A percentile compares a stretch with the other conserved stretches of the same genome.
phyloP scores from a whole-genome alignment of 2,329 filamentous ascomycete species.

The Paecilomyces sp. region DNA sequence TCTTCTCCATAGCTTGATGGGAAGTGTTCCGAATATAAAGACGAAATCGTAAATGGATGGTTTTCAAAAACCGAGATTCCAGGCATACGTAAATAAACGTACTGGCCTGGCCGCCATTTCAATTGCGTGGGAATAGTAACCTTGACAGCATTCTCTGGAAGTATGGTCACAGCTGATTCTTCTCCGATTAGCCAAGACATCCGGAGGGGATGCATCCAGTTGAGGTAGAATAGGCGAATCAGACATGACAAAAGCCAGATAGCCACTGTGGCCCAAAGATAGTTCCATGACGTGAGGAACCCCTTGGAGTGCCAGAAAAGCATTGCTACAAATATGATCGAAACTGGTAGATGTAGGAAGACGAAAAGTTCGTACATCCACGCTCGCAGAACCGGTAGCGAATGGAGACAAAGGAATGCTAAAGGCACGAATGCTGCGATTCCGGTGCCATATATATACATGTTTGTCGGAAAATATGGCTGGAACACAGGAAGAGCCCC shows the following conservation, averaged over 20 bases:
- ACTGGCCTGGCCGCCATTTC: slow-evolving; percentile 89
- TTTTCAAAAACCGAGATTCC: slow-evolving; percentile 86
- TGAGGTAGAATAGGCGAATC: slow-evolving; percentile 73
- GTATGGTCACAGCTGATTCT: slow-evolving; percentile 79
- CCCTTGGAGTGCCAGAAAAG: slow-evolving; percentile 97
- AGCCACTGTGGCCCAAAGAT: slow-evolving; percentile 71
- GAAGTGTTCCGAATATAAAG: slow-evolving; percentile 86
- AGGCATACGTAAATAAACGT: slow-evolving; percentile 90
- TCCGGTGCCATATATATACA: slow-evolving; percentile 75
- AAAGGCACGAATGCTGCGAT: slow-evolving; percentile 72
- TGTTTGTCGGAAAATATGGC: slow-evolving; percentile 55
- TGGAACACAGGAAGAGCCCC: slow-evolving; percentile 65
- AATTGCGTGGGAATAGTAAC: slow-evolving; percentile 90
- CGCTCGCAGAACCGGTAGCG: slow-evolving; percentile 68
- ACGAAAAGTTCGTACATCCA: slow-evolving; percentile 83
- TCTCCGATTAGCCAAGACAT: slow-evolving; percentile 81
- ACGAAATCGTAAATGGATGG: slow-evolving; percentile 92
- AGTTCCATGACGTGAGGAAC: slow-evolving; percentile 82
- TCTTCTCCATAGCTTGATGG: slow-evolving; percentile 84
- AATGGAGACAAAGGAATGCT: slow-evolving; percentile 75
- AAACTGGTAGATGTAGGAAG: slow-evolving; percentile 71
- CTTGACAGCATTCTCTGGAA: slow-evolving; percentile 92
- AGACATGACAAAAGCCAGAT: slow-evolving; percentile 73
- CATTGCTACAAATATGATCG: slow-evolving; percentile 71
- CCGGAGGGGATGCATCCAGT: slow-evolving; percentile 77